Base-by-base conservation (phyloP, 2,329 filamentous ascomycete species). In the Thielaviopsis ethacetica region DNA sequence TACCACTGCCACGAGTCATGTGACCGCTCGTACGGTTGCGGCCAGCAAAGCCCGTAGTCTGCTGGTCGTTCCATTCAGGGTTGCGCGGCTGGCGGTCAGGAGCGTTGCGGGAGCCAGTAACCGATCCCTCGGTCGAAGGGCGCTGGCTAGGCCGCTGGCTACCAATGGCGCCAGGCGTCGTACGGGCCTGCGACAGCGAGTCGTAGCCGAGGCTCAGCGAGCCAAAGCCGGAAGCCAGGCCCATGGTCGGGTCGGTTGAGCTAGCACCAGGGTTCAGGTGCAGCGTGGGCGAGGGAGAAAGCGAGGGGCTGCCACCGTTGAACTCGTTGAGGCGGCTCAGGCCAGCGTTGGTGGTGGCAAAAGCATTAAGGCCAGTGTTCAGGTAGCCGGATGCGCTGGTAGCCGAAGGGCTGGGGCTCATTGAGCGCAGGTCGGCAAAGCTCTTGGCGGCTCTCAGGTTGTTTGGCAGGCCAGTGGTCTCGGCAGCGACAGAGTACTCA, bases 371-470 rank as follows among this genome's bases (percentile, higher is more conserved):
- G 27, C 71, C 71, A 3, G 71, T 68, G 4, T 66, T 71, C 26
- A 73, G 70, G 68, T 94, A 95, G 74, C 89, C 94, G 5, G 88
- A 89, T 0, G 71, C 69, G 13, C 93, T 95, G 19, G 38, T 57
- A 7, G 85, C 85, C 2, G 88, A 91, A 5, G 93, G 91, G 65
- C 91, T 97, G 12, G 91, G 91, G 17, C 91, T 96, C 72, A 94
- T 95, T 1, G 91, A 95, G 63, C 91, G 86, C 63, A 98, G 75
- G 68, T 98, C 93, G 41, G 91, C 93, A 69, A 96, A 96, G 56
- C 91, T 97, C 76, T 97, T 97, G 62, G 91, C 93, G 27, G 88
- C 88, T 51, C 93, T 85, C 41, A 98, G 81, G 67, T 91, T 91
- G 68, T 88, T 85, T 54, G 86, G 81, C 34, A 84, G 83, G 27